Evolutionary conservation across 1,284 basidiomycete genomes (phyloP), one percentile per base, ranked within the genome.

Genomic region (Wolfiporia cocos): DNA sequence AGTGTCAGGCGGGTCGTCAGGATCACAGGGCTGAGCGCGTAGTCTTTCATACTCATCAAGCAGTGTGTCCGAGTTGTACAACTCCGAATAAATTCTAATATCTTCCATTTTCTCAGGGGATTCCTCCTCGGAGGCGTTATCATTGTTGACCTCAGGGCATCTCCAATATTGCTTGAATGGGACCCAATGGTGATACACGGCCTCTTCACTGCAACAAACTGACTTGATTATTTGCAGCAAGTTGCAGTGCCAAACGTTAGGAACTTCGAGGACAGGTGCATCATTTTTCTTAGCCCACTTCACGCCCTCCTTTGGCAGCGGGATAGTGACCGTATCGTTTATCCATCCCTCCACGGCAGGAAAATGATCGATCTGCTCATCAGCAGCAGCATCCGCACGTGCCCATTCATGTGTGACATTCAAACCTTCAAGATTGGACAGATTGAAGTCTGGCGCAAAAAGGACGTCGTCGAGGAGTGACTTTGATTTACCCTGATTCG

Each of bases 1-100:
- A 7, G 14, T 14, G 26, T 28, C 26, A 28, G 7, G 9, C 14
- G 26, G 26, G 14, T 28, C 26, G 7, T 14, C 26, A 28, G 26
- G 26, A 9, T 28, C 26, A 28, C 26, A 14, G 14, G 26, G 26
- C 14, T 28, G 26, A 9, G 26, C 26, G 14, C 23, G 36, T 15
- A 51, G 33, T 34, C 42, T 39, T 14, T n/a, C 39, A 20, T 51
- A 20, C 22, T 46, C 52, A 14, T 47, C 44, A 11, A 50, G 39
- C 39, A 51, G 37, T 3, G 44, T 44, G 24, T 50, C 39, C 12
- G 44, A 44, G 31, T 40, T 42, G 43, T 52, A 54, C 3, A 50
- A 12, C 38, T 52, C 47, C 12, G 28, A 22, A 24, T 44, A 53
- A 12, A 53, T 28, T 7, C 26, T 7, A 9, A 28, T 14, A 28